Evolutionary conservation across 306 rosid species (phyloP).

Genomic region (Pyrus pyrifolia): DNA sequence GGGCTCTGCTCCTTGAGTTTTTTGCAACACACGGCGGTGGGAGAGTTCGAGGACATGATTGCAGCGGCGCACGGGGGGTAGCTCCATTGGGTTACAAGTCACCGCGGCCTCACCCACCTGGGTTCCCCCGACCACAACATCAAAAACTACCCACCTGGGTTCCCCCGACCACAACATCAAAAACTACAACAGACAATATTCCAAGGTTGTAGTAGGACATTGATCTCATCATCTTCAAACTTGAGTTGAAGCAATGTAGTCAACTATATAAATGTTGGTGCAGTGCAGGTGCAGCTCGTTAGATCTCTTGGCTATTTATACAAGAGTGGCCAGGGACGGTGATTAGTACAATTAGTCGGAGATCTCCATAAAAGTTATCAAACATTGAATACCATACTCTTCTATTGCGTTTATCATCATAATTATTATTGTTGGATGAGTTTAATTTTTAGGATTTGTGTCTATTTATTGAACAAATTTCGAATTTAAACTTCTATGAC

Average conservation of each 20-base stretch:
- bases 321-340: neutral
- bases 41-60: conserved; percentile 28
- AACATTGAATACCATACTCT: too few relatives aligned
- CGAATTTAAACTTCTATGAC: too few relatives aligned
- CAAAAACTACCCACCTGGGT: conserved; percentile 9
- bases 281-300: neutral
- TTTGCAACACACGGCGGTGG: conserved; percentile 34
- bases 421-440: too few relatives aligned
- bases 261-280: neutral
- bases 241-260: neutral
- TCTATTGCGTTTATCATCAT: rapidly evolving
- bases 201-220: neutral
- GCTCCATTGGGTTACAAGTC: conserved; percentile 36
- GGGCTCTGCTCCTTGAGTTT: conserved; percentile 47
- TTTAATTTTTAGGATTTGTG: too few relatives aligned
- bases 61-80: conserved; percentile 41
- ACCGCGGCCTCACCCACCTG: conserved; percentile 26
- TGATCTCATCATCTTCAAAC: conserved; percentile 25
- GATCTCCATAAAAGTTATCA: neutral
- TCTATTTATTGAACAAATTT: too few relatives aligned
- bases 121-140: neutral
- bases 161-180: conserved; percentile 4
- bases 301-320: conserved; percentile 27
- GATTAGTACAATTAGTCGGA: neutral
- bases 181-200: conserved; percentile 9